Percentiles rank a stretch among this genome's conserved stretches.
Evolutionary conservation across 495 filamentous ascomycete genomes (phyloP).

Genomic region (Annulohypoxylon moriforme): DNA sequence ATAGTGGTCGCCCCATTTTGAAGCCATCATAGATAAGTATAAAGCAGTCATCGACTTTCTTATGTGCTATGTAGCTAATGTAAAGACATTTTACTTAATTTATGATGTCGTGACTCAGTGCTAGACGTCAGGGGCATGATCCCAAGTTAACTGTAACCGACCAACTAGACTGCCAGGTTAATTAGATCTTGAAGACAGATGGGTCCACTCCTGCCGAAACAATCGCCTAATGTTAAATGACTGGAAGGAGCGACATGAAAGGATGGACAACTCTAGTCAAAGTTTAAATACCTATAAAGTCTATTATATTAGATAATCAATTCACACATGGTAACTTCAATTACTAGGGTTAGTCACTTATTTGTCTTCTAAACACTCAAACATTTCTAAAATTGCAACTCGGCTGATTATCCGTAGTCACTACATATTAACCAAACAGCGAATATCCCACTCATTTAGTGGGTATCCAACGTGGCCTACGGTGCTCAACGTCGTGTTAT

Average conservation of each 20-base stretch:
- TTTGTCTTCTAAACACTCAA: too few relatives aligned
- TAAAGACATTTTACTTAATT: background rate
- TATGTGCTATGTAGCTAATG: background rate
- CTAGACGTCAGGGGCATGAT: conserved; percentile 16
- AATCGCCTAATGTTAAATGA: background rate
- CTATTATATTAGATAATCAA: background rate
- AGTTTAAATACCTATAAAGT: background rate
- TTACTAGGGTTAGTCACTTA: background rate
- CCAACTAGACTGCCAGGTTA: background rate
- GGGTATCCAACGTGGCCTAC: conserved; percentile 6
- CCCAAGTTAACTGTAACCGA: too few relatives aligned
- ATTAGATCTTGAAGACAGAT: background rate
- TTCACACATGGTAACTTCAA: background rate
- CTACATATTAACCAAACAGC: background rate
- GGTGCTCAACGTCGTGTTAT: background rate
- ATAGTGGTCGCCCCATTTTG: background rate
- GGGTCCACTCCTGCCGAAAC: background rate
- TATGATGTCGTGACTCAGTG: conserved; percentile 31
- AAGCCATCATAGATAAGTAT: conserved; percentile 7
- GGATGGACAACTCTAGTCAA: background rate
- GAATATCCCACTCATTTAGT: background rate
- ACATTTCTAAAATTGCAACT: conserved; percentile 8
- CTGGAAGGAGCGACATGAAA: background rate
- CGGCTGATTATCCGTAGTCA: background rate
- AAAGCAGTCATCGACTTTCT: conserved; percentile 17